Evolutionary conservation across 129 eudicot species (phyloP).

Genomic region (Artemisia argyi): DNA sequence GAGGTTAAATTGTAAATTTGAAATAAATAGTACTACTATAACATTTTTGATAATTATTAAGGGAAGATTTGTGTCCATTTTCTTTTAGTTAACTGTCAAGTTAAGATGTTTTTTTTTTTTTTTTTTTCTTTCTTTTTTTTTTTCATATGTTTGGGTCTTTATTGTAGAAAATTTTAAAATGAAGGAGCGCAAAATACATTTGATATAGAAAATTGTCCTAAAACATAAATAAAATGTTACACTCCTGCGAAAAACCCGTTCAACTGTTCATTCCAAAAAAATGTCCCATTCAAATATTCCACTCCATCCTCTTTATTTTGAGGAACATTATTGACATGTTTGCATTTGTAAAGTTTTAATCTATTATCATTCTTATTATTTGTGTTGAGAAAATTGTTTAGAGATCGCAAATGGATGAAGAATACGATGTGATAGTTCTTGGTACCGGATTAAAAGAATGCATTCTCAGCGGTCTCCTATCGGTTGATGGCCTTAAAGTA

Average conservation of each 20-base stretch:
- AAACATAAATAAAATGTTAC: slow-evolving; percentile 4
- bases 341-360: background rate
- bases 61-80: background rate
- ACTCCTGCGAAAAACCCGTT: slow-evolving; percentile 48
- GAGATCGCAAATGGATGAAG: slow-evolving; percentile 58
- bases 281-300: slow-evolving; percentile 22
- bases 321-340: slow-evolving; percentile 18
- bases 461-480: slow-evolving; percentile 82
- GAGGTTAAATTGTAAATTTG: no score
- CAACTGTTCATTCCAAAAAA: slow-evolving; percentile 26
- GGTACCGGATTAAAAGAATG: slow-evolving; percentile 87
- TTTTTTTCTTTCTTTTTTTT: no score
- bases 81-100: background rate
- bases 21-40: no score
- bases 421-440: slow-evolving; percentile 73
- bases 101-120: no score
- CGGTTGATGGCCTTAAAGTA: slow-evolving; percentile 83
- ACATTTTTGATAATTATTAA: no score
- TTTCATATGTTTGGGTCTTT: background rate
- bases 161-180: background rate
- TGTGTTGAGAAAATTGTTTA: background rate
- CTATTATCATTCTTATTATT: slow-evolving; percentile 2
- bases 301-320: slow-evolving; percentile 27
- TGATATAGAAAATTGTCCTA: background rate
- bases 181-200: background rate